Evolutionary conservation across 768 basidiomycete species (phyloP).

Genomic region (Phlebiopsis flavidoalba): DNA sequence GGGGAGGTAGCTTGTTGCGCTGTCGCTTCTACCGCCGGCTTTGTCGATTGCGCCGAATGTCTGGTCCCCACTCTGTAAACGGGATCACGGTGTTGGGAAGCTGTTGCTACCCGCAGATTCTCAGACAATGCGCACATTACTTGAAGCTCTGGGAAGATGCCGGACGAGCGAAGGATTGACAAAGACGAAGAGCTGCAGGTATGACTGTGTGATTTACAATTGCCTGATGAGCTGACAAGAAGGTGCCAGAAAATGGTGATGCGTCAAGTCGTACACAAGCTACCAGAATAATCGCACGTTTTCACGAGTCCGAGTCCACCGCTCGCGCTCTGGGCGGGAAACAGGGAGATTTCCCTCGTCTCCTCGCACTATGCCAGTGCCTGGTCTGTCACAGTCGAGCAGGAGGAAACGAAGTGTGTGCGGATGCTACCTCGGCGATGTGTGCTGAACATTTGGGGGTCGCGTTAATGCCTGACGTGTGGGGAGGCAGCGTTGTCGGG

Average conservation of each 20-base stretch:
- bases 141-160: neutral
- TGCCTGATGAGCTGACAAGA: neutral
- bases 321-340: conserved; percentile 66
- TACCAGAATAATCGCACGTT: conserved; percentile 33
- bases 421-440: conserved; percentile 53
- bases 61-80: neutral
- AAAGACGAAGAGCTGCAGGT: neutral
- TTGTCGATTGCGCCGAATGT: neutral
- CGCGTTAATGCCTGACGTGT: conserved; percentile 51
- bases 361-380: conserved; percentile 42
- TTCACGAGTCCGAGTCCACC: conserved; percentile 48
- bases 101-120: neutral
- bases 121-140: neutral
- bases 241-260: neutral
- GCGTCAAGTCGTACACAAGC: neutral
- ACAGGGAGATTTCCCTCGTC: conserved; percentile 48
- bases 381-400: conserved; percentile 46
- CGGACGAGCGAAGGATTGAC: neutral
- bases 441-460: conserved; percentile 78
- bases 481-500: conserved; percentile 69
- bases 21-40: neutral
- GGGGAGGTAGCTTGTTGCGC: conserved; percentile 15
- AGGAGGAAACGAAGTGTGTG: conserved; percentile 5
- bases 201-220: neutral
- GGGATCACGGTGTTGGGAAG: neutral